These are phyloP conservation scores for Saccharomyces hybrid DNA, from an alignment of 1,139 yeast genomes.

Conservation along the genomic window DNA sequence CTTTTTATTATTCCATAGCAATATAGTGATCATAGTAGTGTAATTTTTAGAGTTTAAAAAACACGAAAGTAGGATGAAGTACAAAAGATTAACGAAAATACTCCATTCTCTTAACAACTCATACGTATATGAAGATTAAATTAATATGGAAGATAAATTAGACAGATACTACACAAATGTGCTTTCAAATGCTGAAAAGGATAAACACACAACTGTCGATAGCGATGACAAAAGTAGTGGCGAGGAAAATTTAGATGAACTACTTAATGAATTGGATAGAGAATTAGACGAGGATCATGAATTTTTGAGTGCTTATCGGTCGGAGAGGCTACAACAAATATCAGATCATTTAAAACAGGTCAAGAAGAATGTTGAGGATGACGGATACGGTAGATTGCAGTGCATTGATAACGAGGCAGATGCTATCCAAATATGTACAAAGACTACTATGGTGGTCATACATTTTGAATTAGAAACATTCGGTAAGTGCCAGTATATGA, in stretches of 20 bases:
- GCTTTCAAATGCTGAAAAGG: not conserved
- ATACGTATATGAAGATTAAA: not conserved
- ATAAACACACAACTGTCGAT: not conserved
- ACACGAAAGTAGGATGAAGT: not conserved
- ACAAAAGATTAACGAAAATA: not conserved
- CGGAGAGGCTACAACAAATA: slow-evolving; percentile 58
- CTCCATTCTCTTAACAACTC: not conserved
- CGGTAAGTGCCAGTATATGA: slow-evolving; percentile 53
- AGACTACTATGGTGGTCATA: slow-evolving; percentile 40
- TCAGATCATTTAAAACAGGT: slow-evolving; percentile 38
- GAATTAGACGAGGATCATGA: slow-evolving; percentile 52
- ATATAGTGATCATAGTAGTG: not conserved
- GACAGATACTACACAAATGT: not conserved
- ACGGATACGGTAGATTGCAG: slow-evolving; percentile 39
- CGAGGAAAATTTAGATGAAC: slow-evolving; percentile 39
- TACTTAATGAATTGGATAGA: slow-evolving; percentile 51
- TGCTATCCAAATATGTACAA: slow-evolving; percentile 46
- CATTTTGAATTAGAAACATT: slow-evolving; percentile 63
- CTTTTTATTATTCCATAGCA: not conserved
- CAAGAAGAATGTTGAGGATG: slow-evolving; percentile 33
- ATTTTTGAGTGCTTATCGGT: slow-evolving; percentile 60
- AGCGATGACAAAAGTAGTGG: slow-evolving; percentile 32
- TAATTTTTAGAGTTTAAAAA: not conserved
- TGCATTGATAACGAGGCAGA: slow-evolving; percentile 45
- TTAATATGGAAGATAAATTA: not conserved